phyloP scores from a whole-genome alignment of 768 basidiomycete species.

The Lentinula lateritia region DNA sequence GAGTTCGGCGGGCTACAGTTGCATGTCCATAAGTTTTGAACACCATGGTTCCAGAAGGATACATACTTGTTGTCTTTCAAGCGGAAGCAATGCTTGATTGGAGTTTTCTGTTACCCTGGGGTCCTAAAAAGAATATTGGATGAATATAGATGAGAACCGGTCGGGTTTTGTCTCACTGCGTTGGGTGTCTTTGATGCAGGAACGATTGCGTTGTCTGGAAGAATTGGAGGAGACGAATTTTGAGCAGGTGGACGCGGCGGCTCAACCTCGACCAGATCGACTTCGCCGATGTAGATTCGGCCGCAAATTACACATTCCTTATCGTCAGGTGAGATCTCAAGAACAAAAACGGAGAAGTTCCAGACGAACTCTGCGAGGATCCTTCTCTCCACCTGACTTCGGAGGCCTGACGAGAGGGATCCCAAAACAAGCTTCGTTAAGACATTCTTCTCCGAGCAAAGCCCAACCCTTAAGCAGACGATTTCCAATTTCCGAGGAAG shows the following conservation, averaged over 20 bases:
- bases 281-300: constrained; percentile 50
- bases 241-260: constrained; percentile 31
- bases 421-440: constrained; percentile 62
- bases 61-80: background rate
- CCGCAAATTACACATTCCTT: constrained; percentile 81
- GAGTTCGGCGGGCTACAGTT: background rate
- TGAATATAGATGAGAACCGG: background rate
- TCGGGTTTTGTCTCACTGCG: background rate
- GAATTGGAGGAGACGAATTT: background rate
- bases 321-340: constrained; percentile 5
- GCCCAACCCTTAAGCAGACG: constrained; percentile 76
- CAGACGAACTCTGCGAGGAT: constrained; percentile 57
- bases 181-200: background rate
- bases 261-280: constrained; percentile 43
- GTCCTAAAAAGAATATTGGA: background rate
- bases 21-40: background rate
- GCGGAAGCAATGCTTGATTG: background rate
- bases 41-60: background rate
- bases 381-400: constrained; percentile 50
- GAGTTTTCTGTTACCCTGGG: background rate
- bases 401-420: constrained; percentile 82
- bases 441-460: constrained; percentile 86
- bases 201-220: background rate
- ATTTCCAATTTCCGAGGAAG: constrained; percentile 75
- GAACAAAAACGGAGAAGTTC: background rate